A percentile compares a stretch with the other conserved stretches of the same genome.
Evolutionary conservation across 352 stramenopile species (phyloP).

Genomic region (Pythium plurisporium): DNA sequence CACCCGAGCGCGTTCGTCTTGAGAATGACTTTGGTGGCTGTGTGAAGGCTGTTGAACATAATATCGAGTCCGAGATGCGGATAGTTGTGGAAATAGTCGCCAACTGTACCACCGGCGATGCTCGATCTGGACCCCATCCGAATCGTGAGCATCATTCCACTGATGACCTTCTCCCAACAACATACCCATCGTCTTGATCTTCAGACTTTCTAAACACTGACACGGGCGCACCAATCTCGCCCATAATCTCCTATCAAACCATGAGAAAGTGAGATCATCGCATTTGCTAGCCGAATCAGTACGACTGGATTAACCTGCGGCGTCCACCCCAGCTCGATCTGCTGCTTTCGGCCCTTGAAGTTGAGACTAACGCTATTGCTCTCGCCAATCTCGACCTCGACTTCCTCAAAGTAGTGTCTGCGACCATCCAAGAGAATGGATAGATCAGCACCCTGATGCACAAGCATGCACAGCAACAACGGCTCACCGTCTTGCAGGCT

Average conservation of each 20-base stretch:
- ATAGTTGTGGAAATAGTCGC: constrained; percentile 87
- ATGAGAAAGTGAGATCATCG: neutral
- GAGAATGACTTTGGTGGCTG: constrained; percentile 69
- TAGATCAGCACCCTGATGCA: too few relatives aligned
- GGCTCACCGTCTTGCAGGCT: constrained; percentile 45
- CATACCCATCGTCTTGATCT: constrained; percentile 61
- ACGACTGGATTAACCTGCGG: constrained; percentile 47
- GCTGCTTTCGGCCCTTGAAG: constrained; percentile 62
- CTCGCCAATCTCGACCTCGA: constrained; percentile 49
- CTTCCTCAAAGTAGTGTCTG: constrained; percentile 75
- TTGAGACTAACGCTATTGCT: constrained; percentile 28
- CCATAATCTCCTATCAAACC: constrained; percentile 54
- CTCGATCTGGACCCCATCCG: constrained; percentile 27
- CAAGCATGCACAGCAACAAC: neutral
- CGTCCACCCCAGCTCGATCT: constrained; percentile 70
- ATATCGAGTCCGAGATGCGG: constrained; percentile 75
- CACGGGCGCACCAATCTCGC: constrained; percentile 63
- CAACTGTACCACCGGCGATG: constrained; percentile 44
- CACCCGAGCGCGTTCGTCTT: constrained; percentile 79
- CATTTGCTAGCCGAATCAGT: neutral
- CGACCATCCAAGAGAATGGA: neutral
- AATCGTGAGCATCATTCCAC: neutral
- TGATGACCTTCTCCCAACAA: neutral
- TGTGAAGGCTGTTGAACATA: constrained; percentile 69
- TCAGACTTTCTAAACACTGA: constrained; percentile 79